phyloP scores from a whole-genome alignment of 108 stramenopile species.

The Cyclostephanos tholiformis region DNA sequence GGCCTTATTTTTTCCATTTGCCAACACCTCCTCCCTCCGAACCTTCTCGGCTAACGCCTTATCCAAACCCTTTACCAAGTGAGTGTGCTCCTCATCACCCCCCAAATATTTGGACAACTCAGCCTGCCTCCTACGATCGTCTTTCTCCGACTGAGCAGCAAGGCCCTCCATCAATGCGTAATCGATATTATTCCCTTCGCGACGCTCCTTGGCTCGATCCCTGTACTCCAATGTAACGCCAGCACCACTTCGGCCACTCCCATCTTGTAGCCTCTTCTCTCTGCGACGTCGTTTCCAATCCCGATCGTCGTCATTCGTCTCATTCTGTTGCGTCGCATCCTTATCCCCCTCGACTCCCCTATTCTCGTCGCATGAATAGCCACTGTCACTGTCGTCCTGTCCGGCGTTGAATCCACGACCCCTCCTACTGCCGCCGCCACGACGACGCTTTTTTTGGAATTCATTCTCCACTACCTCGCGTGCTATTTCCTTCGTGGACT shows the following conservation, averaged over 20 bases:
- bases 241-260: constrained; percentile 2
- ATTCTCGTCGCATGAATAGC: background rate
- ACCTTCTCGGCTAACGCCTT: constrained; percentile 80
- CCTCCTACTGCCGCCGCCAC: constrained; percentile 22
- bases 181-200: constrained; percentile 62
- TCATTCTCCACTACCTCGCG: constrained; percentile 79
- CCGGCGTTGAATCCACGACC: constrained; percentile 2
- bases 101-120: constrained; percentile 84
- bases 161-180: constrained; percentile 13
- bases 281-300: constrained; percentile 34
- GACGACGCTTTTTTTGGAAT: constrained; percentile 46
- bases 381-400: constrained; percentile 26
- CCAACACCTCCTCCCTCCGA: constrained; percentile 50
- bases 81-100: constrained; percentile 88
- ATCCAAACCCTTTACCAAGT: constrained; percentile 90
- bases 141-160: constrained; percentile 8
- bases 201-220: constrained; percentile 85
- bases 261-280: constrained; percentile 35
- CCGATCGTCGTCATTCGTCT: constrained; percentile 11
- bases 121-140: constrained; percentile 47
- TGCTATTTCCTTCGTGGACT: constrained; percentile 74
- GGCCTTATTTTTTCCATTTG: background rate
- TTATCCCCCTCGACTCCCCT: constrained; percentile 38
- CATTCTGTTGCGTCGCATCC: constrained; percentile 4
- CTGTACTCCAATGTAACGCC: constrained; percentile 52